Evolutionary conservation across 495 filamentous ascomycete species (phyloP).

Genomic region (Aspergillus nidulans): DNA sequence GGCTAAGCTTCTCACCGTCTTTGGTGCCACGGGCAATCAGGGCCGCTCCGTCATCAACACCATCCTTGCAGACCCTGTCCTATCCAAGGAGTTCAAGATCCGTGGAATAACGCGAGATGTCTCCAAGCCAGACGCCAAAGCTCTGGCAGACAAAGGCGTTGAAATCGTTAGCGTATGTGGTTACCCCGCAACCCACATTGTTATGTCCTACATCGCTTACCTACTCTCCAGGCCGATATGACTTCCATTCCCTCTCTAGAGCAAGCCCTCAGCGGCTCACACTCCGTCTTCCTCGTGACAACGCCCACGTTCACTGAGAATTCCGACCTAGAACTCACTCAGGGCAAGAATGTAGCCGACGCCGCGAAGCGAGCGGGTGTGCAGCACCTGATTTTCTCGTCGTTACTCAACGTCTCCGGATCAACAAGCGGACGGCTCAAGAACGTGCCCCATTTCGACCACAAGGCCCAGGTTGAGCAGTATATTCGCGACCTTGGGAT

Average conservation of each 20-base stretch:
- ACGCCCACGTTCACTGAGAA: slow-evolving; percentile 18
- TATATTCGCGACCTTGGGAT: slow-evolving; percentile 51
- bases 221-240: slow-evolving; percentile 41
- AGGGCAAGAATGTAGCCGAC: slow-evolving; percentile 55
- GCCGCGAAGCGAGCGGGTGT: slow-evolving; percentile 26
- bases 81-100: slow-evolving; percentile 44
- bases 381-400: slow-evolving; percentile 31
- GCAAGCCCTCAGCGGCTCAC: slow-evolving; percentile 28
- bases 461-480: slow-evolving; percentile 54
- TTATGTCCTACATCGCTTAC: not conserved
- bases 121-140: slow-evolving; percentile 22
- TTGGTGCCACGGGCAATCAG: slow-evolving; percentile 39
- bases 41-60: slow-evolving; percentile 51
- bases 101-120: slow-evolving; percentile 54
- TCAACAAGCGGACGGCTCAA: slow-evolving; percentile 26
- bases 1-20: slow-evolving; percentile 40
- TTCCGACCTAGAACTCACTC: slow-evolving; percentile 37
- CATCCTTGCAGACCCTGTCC: slow-evolving; percentile 42
- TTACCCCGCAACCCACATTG: no score
- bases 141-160: slow-evolving; percentile 10
- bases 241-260: slow-evolving; percentile 43
- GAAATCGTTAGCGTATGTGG: not conserved
- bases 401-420: slow-evolving; percentile 28
- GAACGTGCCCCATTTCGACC: slow-evolving; percentile 59
- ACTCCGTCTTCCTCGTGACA: slow-evolving; percentile 30